Evolutionary conservation across 345 rosid species (phyloP).

Genomic region (Eucalyptus coolabah): DNA sequence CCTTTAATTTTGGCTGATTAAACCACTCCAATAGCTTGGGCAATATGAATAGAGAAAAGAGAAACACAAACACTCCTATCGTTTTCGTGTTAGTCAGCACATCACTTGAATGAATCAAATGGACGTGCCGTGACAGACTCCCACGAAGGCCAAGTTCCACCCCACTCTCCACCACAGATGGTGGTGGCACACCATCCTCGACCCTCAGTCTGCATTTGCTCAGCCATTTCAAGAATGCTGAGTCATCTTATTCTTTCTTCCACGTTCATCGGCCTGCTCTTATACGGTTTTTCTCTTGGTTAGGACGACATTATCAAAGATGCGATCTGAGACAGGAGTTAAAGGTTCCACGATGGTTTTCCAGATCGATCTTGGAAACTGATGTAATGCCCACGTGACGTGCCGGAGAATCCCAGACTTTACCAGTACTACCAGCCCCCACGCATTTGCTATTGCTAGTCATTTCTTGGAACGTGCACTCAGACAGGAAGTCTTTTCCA

Average conservation of each 20-base stretch:
- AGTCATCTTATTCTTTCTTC: background rate
- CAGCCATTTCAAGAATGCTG: background rate
- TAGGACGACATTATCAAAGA: background rate
- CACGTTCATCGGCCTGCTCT: background rate
- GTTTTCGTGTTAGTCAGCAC: background rate
- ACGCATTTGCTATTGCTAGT: background rate
- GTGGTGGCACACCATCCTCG: background rate
- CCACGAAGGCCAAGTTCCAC: background rate
- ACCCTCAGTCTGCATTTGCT: background rate
- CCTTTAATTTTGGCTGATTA: accelerated
- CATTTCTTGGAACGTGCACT: background rate
- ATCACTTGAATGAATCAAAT: background rate
- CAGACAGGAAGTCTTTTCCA: background rate
- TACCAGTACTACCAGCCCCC: background rate
- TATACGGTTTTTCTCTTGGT: background rate
- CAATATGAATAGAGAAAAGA: background rate
- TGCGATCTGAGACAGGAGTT: background rate
- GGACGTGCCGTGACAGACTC: background rate
- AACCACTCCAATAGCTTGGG: background rate
- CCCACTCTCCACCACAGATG: no score
- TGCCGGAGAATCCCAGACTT: background rate
- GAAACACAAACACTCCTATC: background rate
- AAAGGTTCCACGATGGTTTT: background rate
- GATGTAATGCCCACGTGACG: background rate
- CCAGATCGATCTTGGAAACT: background rate